Percentiles rank a stretch among this genome's conserved stretches.
These are phyloP conservation scores for Cryptosporidium ryanae DNA, from an alignment of 169 alveolate species.

Conservation along the genomic window DNA sequence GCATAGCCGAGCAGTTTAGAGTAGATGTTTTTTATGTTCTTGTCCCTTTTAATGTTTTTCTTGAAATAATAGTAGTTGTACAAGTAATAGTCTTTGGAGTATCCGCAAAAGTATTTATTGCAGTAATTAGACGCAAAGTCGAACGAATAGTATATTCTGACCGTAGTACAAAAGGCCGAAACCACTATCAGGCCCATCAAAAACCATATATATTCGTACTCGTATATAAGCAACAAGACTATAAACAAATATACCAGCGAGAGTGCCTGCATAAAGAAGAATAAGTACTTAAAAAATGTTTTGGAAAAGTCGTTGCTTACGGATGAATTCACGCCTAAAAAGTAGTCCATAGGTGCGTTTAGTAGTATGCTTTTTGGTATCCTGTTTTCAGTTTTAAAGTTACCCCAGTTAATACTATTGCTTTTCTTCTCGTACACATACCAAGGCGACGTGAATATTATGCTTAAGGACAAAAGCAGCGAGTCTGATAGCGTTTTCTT, in stretches of 20 bases:
- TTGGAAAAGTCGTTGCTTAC: background rate
- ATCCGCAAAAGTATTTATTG: constrained; percentile 61
- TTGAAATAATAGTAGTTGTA: constrained; percentile 51
- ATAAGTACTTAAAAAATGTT: background rate
- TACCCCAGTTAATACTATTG: constrained; percentile 2
- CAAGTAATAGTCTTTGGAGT: constrained; percentile 41
- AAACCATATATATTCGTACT: constrained; percentile 57
- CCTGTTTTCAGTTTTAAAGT: background rate
- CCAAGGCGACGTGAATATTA: constrained; percentile 66
- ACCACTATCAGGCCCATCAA: constrained; percentile 7
- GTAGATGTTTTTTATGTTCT: constrained; percentile 36
- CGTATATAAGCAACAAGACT: constrained; percentile 13
- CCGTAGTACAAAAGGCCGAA: constrained; percentile 11
- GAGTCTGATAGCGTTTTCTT: constrained; percentile 5
- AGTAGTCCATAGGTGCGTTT: constrained; percentile 36
- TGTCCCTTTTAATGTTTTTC: constrained; percentile 9
- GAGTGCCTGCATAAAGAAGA: constrained; percentile 5
- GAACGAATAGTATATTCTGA: constrained; percentile 33
- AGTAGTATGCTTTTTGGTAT: constrained; percentile 11
- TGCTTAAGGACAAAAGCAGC: constrained; percentile 3
- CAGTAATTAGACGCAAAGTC: constrained; percentile 43
- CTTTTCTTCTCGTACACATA: constrained; percentile 20
- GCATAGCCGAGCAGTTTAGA: constrained; percentile 20
- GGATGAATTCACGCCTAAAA: background rate
- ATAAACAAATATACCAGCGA: constrained; percentile 29